Conservation (phyloP, 2,329 filamentous ascomycete genomes). For the Aureobasidium sp. region DNA sequence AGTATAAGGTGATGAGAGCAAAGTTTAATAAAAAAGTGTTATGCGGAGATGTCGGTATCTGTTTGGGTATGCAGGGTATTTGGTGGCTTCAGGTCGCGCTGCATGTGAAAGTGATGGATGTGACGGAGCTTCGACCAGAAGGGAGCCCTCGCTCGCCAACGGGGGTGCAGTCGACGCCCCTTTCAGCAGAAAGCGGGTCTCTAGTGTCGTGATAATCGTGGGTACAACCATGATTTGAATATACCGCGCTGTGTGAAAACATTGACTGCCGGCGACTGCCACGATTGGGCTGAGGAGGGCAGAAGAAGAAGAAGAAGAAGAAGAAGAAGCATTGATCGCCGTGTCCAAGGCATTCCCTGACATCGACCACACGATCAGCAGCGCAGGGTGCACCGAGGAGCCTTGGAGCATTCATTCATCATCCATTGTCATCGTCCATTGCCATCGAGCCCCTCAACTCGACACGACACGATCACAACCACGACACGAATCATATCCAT, state of each 20-base stretch:
- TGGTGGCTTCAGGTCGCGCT: background rate
- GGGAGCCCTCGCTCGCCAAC: background rate
- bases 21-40: background rate
- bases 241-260: background rate
- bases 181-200: conserved; percentile 2
- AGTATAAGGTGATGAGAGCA: background rate
- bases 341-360: background rate
- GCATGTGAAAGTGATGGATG: conserved; percentile 6
- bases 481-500: background rate
- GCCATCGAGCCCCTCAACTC: background rate
- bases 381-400: background rate
- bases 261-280: background rate
- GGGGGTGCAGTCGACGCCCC: conserved; percentile 7
- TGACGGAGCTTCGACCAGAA: background rate
- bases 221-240: background rate
- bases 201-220: background rate
- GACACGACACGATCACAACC: background rate
- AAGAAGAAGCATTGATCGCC: background rate
- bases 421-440: background rate
- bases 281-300: background rate
- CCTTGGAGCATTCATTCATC: background rate
- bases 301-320: too few relatives aligned
- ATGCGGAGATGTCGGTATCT: conserved; percentile 7
- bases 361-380: background rate
- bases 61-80: background rate